Evolutionary conservation across 345 rosid species (phyloP).

Genomic region (Iberis pinnata): DNA sequence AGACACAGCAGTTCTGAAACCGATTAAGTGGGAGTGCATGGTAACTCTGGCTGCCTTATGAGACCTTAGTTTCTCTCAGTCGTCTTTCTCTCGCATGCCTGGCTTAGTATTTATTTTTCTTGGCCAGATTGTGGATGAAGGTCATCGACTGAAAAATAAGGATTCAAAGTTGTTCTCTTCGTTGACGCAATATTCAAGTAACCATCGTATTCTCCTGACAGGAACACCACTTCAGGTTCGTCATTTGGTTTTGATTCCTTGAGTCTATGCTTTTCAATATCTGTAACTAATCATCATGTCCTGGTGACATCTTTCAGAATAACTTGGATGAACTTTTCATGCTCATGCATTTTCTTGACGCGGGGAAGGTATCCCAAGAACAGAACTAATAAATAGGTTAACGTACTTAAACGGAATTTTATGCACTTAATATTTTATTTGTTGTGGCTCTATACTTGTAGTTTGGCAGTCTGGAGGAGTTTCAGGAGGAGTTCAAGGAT

Average conservation of each 20-base stretch:
- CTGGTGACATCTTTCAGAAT: conserved; percentile 90
- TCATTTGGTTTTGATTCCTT: conserved; percentile 25
- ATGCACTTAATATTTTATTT: conserved; percentile 16
- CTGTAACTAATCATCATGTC: too few relatives aligned
- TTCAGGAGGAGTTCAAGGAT: conserved; percentile 95
- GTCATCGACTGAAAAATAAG: conserved; percentile 97
- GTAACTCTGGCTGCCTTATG: conserved; percentile 38
- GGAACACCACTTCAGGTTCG: conserved; percentile 99
- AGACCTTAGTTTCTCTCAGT: conserved; percentile 7
- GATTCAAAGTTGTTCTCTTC: conserved; percentile 90
- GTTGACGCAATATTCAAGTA: conserved; percentile 80
- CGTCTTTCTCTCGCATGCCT: conserved; percentile 5
- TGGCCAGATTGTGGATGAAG: conserved; percentile 96
- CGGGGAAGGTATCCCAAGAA: conserved; percentile 69
- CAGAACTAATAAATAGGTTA: conserved; percentile 15
- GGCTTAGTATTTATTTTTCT: conserved; percentile 26
- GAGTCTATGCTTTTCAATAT: neutral
- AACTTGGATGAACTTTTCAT: conserved; percentile 99
- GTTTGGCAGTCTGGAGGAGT: conserved; percentile 97
- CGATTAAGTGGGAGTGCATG: conserved; percentile 99
- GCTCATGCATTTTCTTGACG: conserved; percentile 99
- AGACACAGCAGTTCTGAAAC: conserved; percentile 71
- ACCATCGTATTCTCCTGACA: conserved; percentile 90
- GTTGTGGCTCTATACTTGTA: conserved; percentile 37
- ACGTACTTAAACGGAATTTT: neutral